Base-by-base conservation (phyloP, 805 yeast species). In the Candida lessepsii region DNA sequence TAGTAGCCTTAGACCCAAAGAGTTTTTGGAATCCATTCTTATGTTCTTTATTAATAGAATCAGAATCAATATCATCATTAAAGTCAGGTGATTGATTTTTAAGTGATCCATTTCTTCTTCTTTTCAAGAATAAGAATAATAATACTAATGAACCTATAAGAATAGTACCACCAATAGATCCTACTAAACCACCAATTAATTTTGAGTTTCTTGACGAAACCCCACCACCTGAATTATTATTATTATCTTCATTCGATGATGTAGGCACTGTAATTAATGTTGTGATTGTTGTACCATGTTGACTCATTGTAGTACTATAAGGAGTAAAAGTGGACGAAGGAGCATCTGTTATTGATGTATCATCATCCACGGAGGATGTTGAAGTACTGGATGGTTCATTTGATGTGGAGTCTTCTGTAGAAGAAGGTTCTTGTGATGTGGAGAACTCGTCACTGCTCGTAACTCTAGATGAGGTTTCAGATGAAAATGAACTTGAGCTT, bases 31-130 rank as follows among this genome's bases (percentile, higher is more conserved):
- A 60, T 2, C 67, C 66, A 25, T 44, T 47, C 29, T 44, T 48
- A 11, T 17, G 35, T 15, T 44, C 39, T 15, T 37, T 41, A 9
- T 29, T 39, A 9, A 35, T 27, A 3, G 43, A 43, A 5, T 49
- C 46, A 2, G 39, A 29, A 5, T 42, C 47, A 3, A 46, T 40
- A 10, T 40, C 40, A 38, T 65, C 67, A 31, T 66, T 66, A 48
- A 69, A 69, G 46, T 69, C 73, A 2, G 75, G 75, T 26, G 66
- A 62, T 45, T 66, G 73, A 52, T 69, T 69, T 30, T 65, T 63
- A 25, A 65, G 45, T 17, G 54, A 37, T 11, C 48, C 47, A 31
- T 52, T 49, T 46, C 56, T 57, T 25, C 68, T 52, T 38, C 52
- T 58, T 44, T 57, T 66, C 48, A 66, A 51, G 43, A 64, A 61